Evolutionary conservation across 371 early-diverging fungal species (phyloP).

Genomic region (Mortierella sp.): DNA sequence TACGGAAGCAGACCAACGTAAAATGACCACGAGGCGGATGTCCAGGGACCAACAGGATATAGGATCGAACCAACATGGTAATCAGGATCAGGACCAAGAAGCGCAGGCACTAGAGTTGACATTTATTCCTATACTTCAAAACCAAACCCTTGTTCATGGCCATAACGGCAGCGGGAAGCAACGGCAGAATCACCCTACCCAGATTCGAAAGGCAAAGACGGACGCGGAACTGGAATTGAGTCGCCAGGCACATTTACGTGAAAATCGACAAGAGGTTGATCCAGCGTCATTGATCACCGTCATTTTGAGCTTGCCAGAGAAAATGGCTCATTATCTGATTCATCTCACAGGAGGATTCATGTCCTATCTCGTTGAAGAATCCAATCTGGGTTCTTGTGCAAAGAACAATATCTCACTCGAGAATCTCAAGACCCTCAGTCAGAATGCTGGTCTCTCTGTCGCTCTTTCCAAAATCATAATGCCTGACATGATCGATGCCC

Average conservation of each 20-base stretch:
- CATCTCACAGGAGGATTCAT: slow-evolving; percentile 19
- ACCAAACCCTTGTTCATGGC: too few relatives aligned
- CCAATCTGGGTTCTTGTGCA: slow-evolving; percentile 6
- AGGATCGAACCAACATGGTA: too few relatives aligned
- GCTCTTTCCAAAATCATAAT: background rate
- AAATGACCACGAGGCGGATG: too few relatives aligned
- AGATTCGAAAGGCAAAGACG: slow-evolving; percentile 7
- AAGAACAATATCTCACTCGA: slow-evolving; percentile 7
- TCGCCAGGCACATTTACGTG: background rate
- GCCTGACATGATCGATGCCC: slow-evolving; percentile 5
- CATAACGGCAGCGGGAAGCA: background rate
- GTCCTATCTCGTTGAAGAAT: slow-evolving; percentile 21
- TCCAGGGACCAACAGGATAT: too few relatives aligned
- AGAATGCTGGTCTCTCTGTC: slow-evolving; percentile 11
- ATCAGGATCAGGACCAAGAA: background rate
- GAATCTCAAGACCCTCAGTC: background rate
- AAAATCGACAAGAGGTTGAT: background rate
- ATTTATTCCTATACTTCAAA: too few relatives aligned
- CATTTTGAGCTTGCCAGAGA: slow-evolving; percentile 19
- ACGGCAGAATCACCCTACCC: background rate
- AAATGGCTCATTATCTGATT: slow-evolving; percentile 16
- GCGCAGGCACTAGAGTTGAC: background rate
- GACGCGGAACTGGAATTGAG: slow-evolving; percentile 18
- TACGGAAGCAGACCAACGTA: too few relatives aligned
- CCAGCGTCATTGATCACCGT: slow-evolving; percentile 1